Evolutionary conservation across 2,329 filamentous ascomycete species (phyloP), one percentile per base, ranked within the genome.

Genomic region (Aspergillus latus): DNA sequence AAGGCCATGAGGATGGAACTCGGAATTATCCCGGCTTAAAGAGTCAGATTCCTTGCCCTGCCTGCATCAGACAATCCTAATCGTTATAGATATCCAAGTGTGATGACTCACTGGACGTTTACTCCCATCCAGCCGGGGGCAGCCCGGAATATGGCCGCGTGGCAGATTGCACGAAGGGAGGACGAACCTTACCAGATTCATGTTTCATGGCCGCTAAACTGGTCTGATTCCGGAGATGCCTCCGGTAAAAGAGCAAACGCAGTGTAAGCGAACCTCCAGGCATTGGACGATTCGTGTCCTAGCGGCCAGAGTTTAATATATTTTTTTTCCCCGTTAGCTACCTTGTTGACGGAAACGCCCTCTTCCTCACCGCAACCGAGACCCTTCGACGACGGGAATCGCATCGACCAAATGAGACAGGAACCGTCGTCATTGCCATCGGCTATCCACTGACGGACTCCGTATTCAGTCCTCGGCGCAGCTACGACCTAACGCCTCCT

Each of bases 271-370:
- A 21, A 21, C 21, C 21, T 21, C 21, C 21, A 21, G 21, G 21
- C 21, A 21, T 21, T 21, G 21, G 21, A 21, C 21, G 21, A 21
- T 21, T 21, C 21, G 21, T 21, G 21, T 21, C 21, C 21, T 21
- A 21, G 21, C 21, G 21, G 21, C 21, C 21, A 21, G 21, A 21
- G 21, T 21, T 21, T 21, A 21, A 52, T 8, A 11, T 15, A 21
- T 6, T n/a, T 15, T 8, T 34, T 11, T 21, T 21, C 21, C 21
- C 21, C 21, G 21, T 21, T 21, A 70, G 67, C 29, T 69, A 68
- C 29, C 53, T 68, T 9, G 62, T 68, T 6, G 67, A 70, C 44
- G 66, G 66, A 1, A 70, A 70, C 46, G 66, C 67, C 16, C 45
- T 66, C 28, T 64, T 68, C 55, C 60, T 66, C 1, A 64, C 67